Evolutionary conservation across 768 basidiomycete genomes (phyloP).

Genomic region (Leccinellum rugosiceps): DNA sequence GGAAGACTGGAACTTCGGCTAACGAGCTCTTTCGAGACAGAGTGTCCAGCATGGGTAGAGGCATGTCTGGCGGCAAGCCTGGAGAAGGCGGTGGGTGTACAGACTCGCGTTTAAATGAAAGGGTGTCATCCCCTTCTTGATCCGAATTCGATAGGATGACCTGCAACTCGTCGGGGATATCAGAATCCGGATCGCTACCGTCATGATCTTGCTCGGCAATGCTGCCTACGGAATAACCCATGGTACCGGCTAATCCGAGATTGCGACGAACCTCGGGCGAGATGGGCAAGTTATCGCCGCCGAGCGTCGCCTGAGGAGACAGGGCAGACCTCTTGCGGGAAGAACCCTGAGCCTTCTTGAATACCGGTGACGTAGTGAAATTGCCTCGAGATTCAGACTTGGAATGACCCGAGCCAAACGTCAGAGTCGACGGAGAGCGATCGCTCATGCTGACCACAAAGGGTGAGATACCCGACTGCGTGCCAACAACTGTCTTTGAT

Average conservation of each 20-base stretch:
- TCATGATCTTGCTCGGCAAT: constrained; percentile 46
- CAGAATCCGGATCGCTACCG: constrained; percentile 65
- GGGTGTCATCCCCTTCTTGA: constrained; percentile 41
- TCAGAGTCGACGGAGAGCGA: constrained; percentile 32
- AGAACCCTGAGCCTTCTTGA: constrained; percentile 29
- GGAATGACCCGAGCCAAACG: constrained; percentile 36
- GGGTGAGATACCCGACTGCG: constrained; percentile 26
- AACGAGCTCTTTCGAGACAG: constrained; percentile 9
- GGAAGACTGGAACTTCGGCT: constrained; percentile 38
- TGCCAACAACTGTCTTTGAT: constrained; percentile 17
- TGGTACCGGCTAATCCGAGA: constrained; percentile 64
- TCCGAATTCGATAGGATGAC: constrained; percentile 49
- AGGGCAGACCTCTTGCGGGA: constrained; percentile 26
- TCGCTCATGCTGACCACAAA: constrained; percentile 21
- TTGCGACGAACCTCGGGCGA: constrained; percentile 49
- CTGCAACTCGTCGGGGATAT: constrained; percentile 78
- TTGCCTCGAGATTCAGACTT: constrained; percentile 26
- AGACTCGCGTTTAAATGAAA: constrained; percentile 26
- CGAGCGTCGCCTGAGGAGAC: constrained; percentile 10
- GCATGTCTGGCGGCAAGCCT: constrained; percentile 41
- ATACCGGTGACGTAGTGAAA: constrained; percentile 32
- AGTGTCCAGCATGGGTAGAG: constrained; percentile 32
- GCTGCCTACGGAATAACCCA: constrained; percentile 57
- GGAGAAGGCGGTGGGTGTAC: constrained; percentile 31
- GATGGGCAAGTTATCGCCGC: constrained; percentile 36